Percentiles rank a stretch among this genome's conserved stretches.
These are phyloP conservation scores for Aspergillus steynii DNA, from an alignment of 495 filamentous ascomycete species.

Conservation along the genomic window DNA sequence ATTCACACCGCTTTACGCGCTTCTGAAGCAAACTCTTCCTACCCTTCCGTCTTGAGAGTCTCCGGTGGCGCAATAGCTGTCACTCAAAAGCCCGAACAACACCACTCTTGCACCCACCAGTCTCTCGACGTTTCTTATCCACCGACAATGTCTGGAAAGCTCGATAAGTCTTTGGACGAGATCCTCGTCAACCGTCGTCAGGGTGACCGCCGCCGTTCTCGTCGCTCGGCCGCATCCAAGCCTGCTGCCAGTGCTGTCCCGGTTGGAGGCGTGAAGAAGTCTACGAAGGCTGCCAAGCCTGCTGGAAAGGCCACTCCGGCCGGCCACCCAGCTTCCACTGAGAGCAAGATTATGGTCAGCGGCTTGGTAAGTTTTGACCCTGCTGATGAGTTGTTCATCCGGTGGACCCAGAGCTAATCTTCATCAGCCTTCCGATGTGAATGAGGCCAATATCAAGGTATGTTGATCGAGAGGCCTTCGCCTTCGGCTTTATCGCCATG, in stretches of 20 bases:
- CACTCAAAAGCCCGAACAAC: background rate
- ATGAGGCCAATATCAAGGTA: slow-evolving; percentile 98
- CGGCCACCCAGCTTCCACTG: slow-evolving; percentile 58
- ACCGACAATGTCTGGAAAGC: slow-evolving; percentile 78
- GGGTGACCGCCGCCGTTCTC: slow-evolving; percentile 54
- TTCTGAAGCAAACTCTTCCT: slow-evolving; percentile 6
- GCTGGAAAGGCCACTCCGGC: slow-evolving; percentile 64
- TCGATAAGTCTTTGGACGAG: slow-evolving; percentile 93
- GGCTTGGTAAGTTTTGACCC: slow-evolving; percentile 75
- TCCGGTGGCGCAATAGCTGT: slow-evolving; percentile 4
- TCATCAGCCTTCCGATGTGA: slow-evolving; percentile 85
- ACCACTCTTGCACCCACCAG: background rate
- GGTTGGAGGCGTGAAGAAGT: slow-evolving; percentile 87
- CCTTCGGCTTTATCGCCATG: slow-evolving; percentile 57
- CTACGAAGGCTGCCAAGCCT: slow-evolving; percentile 59
- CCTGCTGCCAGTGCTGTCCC: slow-evolving; percentile 59
- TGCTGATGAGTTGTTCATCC: background rate
- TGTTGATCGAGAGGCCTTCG: slow-evolving; percentile 72
- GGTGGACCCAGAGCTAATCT: slow-evolving; percentile 47
- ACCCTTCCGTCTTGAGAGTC: background rate
- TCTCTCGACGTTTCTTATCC: background rate
- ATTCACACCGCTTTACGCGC: background rate
- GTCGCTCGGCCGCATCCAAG: slow-evolving; percentile 53
- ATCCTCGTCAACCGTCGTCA: slow-evolving; percentile 79
- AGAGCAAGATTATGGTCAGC: slow-evolving; percentile 97